Evolutionary conservation across 139 green algal species (phyloP).

Genomic region (Asterochloris sp.): DNA sequence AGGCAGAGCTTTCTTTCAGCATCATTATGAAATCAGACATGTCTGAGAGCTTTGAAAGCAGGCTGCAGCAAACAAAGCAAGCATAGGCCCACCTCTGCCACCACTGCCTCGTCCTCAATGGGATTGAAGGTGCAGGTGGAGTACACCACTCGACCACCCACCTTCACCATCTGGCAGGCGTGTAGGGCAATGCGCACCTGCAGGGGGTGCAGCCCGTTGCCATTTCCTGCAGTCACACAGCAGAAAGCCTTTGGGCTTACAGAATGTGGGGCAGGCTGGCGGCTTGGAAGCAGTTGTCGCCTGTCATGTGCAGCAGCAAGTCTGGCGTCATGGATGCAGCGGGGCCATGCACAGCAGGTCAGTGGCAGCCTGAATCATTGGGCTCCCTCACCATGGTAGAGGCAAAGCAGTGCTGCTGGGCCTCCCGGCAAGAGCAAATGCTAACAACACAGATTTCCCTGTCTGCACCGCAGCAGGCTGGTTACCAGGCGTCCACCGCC

Average conservation of each 20-base stretch:
- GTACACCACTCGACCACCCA: conserved; percentile 95
- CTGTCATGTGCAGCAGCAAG: too few relatives aligned
- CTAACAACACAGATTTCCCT: too few relatives aligned
- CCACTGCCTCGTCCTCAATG: conserved; percentile 97
- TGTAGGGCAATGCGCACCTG: conserved; percentile 87
- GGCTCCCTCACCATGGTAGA: too few relatives aligned
- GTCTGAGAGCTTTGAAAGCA: background rate
- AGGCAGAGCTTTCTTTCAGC: background rate
- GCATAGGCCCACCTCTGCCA: conserved; percentile 75
- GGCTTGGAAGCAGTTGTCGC: too few relatives aligned
- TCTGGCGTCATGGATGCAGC: too few relatives aligned
- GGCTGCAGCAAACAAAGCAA: background rate
- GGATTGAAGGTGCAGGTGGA: conserved; percentile 98
- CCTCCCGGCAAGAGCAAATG: background rate
- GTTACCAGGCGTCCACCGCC: conserved; percentile 58
- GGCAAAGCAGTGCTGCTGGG: background rate
- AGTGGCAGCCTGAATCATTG: too few relatives aligned
- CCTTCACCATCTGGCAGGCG: conserved; percentile 74
- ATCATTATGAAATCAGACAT: background rate
- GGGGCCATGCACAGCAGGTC: background rate
- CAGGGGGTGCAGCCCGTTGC: conserved; percentile 88
- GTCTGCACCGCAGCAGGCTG: too few relatives aligned
- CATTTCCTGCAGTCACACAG: conserved; percentile 42
- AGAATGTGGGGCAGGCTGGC: background rate
- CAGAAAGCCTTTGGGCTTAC: background rate